A percentile compares a stretch with the other conserved stretches of the same genome.
These are phyloP conservation scores for Sporothrix inflata DNA, from an alignment of 2,329 filamentous ascomycete species.

Conservation along the genomic window DNA sequence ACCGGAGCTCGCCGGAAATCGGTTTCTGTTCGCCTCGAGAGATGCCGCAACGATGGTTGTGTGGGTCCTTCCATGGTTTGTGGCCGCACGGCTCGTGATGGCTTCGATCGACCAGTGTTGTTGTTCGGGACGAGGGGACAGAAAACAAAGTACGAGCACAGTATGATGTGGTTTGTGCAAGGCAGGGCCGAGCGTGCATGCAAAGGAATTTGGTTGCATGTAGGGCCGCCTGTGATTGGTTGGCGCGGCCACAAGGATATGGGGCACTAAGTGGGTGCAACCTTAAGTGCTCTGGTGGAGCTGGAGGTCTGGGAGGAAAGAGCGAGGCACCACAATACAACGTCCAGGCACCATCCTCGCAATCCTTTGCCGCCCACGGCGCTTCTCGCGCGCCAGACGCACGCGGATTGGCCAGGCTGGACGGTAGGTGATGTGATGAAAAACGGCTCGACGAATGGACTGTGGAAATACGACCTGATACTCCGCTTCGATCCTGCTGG, in stretches of 20 bases:
- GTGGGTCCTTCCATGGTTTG: conserved; percentile 8
- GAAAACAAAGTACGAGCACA: not conserved
- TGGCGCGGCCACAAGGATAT: not conserved
- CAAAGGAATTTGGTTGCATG: not conserved
- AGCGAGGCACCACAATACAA: not conserved
- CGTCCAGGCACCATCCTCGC: not conserved
- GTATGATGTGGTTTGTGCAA: not conserved
- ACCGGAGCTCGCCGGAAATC: not conserved
- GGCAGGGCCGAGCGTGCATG: not conserved
- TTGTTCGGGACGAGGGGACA: not conserved
- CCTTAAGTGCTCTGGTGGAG: not conserved
- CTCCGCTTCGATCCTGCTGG: conserved; percentile 9
- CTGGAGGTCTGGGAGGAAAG: not conserved
- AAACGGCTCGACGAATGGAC: not conserved
- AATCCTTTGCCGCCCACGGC: conserved; percentile 25
- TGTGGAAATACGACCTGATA: not conserved
- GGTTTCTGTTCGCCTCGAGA: not conserved
- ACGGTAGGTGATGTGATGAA: conserved; percentile 12
- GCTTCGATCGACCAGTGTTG: not conserved
- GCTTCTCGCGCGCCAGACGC: conserved; percentile 27
- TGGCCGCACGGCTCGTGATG: not conserved
- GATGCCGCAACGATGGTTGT: not conserved
- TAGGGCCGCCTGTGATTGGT: conserved; percentile 1
- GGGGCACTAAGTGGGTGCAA: conserved; percentile 8
- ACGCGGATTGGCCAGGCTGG: conserved; percentile 9